A percentile compares a stretch with the other conserved stretches of the same genome.
These are phyloP conservation scores for Blastobotrys buckinghamii DNA, from an alignment of 1,139 yeast species.

Conservation along the genomic window DNA sequence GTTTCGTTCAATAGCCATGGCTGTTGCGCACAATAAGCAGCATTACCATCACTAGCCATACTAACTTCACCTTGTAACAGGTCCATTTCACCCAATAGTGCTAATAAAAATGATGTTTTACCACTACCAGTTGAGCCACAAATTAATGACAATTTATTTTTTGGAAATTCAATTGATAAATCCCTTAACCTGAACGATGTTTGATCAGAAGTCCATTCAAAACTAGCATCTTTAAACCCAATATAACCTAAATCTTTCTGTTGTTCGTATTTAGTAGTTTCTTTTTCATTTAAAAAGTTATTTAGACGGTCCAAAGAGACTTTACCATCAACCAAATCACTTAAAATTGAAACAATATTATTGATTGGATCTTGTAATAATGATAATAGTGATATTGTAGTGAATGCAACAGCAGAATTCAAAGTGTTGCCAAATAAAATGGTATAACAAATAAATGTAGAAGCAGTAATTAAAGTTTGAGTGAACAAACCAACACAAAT, in stretches of 20 bases:
- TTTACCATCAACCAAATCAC: constrained; percentile 77
- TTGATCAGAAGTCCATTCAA: not conserved
- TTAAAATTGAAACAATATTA: constrained; percentile 81
- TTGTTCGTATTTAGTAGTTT: constrained; percentile 78
- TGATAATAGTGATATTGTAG: constrained; percentile 79
- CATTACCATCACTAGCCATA: constrained; percentile 72
- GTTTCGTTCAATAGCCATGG: constrained; percentile 95
- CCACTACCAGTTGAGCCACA: constrained; percentile 96
- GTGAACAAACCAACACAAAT: constrained; percentile 70
- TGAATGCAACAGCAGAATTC: constrained; percentile 90
- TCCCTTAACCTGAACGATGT: constrained; percentile 39
- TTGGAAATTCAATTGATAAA: constrained; percentile 58
- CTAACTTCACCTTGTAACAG: constrained; percentile 62
- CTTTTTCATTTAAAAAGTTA: constrained; percentile 70
- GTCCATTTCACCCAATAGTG: constrained; percentile 92
- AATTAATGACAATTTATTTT: constrained; percentile 74
- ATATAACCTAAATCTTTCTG: constrained; percentile 58
- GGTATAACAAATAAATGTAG: constrained; percentile 76
- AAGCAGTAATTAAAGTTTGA: constrained; percentile 72
- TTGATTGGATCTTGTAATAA: constrained; percentile 82
- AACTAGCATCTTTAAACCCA: constrained; percentile 71
- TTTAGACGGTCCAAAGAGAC: constrained; percentile 86
- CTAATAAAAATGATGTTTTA: constrained; percentile 84
- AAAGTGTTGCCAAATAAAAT: constrained; percentile 59
- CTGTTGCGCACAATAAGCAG: constrained; percentile 91